Conservation (phyloP, 257 asterid genomes). For the Cynanchum wilfordii region DNA sequence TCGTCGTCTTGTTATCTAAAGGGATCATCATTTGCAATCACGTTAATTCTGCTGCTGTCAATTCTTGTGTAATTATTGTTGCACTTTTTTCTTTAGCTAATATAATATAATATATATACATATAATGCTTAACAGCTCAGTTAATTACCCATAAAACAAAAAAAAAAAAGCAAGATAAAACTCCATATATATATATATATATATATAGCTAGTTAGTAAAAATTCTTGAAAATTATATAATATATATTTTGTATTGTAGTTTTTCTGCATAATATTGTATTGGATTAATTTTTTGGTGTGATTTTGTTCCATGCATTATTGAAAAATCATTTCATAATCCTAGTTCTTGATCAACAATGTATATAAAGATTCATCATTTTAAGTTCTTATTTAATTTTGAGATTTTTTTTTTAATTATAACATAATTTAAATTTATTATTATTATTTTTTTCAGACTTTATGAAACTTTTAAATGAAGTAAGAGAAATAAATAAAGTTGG, state of each 20-base stretch:
- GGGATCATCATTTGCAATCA: conserved; percentile 23
- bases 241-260: too few relatives aligned
- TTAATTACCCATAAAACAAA: not conserved
- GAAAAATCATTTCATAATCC: too few relatives aligned
- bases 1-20: conserved; percentile 25
- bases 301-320: too few relatives aligned
- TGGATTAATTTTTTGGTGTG: not conserved
- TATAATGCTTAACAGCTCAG: not conserved
- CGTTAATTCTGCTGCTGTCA: conserved; percentile 18
- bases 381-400: too few relatives aligned
- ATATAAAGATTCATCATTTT: too few relatives aligned
- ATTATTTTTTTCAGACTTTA: too few relatives aligned
- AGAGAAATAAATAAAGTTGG: not conserved
- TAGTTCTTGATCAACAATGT: too few relatives aligned
- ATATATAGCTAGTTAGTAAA: not conserved
- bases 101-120: not conserved
- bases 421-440: too few relatives aligned
- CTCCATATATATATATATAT: too few relatives aligned
- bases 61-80: conserved; percentile 18
- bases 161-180: not conserved
- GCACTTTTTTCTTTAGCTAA: not conserved
- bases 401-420: too few relatives aligned
- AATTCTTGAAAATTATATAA: not conserved
- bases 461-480: too few relatives aligned
- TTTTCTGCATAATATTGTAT: not conserved